Conservation (phyloP, 768 basidiomycete genomes). For the Krasilnikovozyma curviuscula region DNA sequence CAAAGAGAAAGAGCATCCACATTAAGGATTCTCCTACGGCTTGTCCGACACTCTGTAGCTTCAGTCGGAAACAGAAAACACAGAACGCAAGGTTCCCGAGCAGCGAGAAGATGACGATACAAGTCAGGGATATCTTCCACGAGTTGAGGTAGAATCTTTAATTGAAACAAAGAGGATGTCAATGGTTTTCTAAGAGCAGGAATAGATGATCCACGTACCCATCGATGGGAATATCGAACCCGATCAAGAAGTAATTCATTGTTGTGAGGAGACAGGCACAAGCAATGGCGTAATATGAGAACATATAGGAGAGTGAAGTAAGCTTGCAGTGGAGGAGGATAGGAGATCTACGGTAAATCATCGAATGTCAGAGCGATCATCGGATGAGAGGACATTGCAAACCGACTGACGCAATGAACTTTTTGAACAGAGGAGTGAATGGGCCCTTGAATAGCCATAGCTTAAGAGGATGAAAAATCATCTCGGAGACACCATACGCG, state of each 20-base stretch:
- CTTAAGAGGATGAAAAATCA: no score
- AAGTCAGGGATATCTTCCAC: constrained; percentile 56
- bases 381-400: no score
- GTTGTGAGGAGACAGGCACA: constrained; percentile 43
- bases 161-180: no score
- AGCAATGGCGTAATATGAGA: constrained; percentile 41
- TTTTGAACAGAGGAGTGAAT: no score
- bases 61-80: constrained; percentile 14
- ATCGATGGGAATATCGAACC: constrained; percentile 42
- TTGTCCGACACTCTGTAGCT: constrained; percentile 33
- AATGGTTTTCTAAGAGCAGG: constrained; percentile 8
- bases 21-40: background rate
- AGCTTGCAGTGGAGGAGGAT: no score
- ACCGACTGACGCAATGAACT: no score
- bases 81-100: constrained; percentile 43
- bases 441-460: no score
- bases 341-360: no score
- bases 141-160: constrained; percentile 46
- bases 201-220: constrained; percentile 29
- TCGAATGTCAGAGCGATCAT: no score
- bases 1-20: constrained; percentile 35
- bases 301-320: no score
- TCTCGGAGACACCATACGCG: no score
- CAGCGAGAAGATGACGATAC: constrained; percentile 44
- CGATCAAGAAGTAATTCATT: constrained; percentile 52